These are phyloP conservation scores for Escallonia herrerae DNA, from an alignment of 129 eudicot species.

Conservation along the genomic window DNA sequence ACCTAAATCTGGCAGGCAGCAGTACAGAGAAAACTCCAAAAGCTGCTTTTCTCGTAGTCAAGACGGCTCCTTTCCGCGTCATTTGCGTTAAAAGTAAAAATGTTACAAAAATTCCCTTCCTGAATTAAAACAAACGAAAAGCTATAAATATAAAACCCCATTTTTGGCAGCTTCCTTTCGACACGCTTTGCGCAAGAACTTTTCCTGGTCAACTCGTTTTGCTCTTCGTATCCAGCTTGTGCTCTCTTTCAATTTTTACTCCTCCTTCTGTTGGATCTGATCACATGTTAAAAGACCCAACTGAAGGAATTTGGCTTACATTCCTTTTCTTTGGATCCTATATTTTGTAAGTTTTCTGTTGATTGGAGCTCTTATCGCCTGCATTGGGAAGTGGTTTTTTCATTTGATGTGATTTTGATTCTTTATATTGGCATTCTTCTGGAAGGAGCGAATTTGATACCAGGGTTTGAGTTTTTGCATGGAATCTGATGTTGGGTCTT, in stretches of 20 bases:
- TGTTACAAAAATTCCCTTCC: neutral
- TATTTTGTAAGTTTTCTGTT: neutral
- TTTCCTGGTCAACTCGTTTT: conserved; percentile 24
- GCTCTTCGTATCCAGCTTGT: neutral
- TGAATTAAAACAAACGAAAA: too few relatives aligned
- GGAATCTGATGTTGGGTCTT: conserved; percentile 13
- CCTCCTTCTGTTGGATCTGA: conserved; percentile 17
- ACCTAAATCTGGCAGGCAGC: too few relatives aligned
- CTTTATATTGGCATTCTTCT: neutral
- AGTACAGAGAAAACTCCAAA: neutral
- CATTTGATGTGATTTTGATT: neutral
- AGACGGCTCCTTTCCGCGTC: neutral
- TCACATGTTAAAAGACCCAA: conserved; percentile 4
- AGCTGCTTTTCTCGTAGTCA: neutral
- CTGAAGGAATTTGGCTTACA: neutral
- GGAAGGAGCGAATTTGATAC: conserved; percentile 3
- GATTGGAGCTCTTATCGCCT: conserved; percentile 5
- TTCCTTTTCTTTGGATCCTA: neutral
- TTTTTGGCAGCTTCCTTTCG: neutral
- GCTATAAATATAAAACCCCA: neutral
- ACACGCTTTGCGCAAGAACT: neutral
- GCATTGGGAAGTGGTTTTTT: neutral
- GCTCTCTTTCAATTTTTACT: neutral
- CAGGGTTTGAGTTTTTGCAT: conserved; percentile 12
- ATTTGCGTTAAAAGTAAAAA: neutral